Conservation (phyloP, 495 filamentous ascomycete species). For the Rusavskia elegans region DNA sequence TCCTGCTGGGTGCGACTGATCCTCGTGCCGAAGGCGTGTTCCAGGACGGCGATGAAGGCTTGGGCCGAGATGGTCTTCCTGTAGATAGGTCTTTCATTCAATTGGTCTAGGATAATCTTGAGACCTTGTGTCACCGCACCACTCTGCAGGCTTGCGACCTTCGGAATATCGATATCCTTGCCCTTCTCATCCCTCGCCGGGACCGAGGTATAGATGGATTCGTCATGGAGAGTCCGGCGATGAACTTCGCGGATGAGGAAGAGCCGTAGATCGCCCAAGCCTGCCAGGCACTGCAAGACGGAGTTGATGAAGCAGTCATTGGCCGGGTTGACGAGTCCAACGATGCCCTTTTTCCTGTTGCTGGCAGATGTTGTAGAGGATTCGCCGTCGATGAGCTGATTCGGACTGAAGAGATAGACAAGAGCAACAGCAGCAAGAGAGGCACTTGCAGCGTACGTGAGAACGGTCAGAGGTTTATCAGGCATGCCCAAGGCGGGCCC, state of each 20-base stretch:
- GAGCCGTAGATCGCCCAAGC: conserved; percentile 74
- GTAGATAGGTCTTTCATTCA: conserved; percentile 89
- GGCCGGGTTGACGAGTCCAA: conserved; percentile 78
- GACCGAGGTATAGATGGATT: conserved; percentile 48
- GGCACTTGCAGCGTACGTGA: conserved; percentile 86
- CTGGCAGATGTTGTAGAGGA: conserved; percentile 38
- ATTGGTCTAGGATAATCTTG: conserved; percentile 79
- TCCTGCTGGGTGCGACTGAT: conserved; percentile 94
- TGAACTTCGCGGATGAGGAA: conserved; percentile 84
- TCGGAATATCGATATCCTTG: conserved; percentile 42
- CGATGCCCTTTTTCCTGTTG: conserved; percentile 69
- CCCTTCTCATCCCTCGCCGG: conserved; percentile 28
- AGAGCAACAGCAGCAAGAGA: conserved; percentile 91
- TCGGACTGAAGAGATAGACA: conserved; percentile 92
- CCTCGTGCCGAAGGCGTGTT: conserved; percentile 70
- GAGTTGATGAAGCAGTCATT: conserved; percentile 99
- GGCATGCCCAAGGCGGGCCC: conserved; percentile 42
- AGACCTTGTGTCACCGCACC: conserved; percentile 75
- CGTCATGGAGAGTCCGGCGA: conserved; percentile 60
- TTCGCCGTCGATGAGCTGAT: conserved; percentile 80
- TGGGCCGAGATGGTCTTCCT: conserved; percentile 84
- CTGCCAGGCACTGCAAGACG: conserved; percentile 85
- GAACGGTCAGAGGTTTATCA: conserved; percentile 71
- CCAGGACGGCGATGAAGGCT: conserved; percentile 62
- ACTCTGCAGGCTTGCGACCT: conserved; percentile 56